These are phyloP conservation scores for Suillus discolor DNA, from an alignment of 768 basidiomycete genomes.

Conservation along the genomic window DNA sequence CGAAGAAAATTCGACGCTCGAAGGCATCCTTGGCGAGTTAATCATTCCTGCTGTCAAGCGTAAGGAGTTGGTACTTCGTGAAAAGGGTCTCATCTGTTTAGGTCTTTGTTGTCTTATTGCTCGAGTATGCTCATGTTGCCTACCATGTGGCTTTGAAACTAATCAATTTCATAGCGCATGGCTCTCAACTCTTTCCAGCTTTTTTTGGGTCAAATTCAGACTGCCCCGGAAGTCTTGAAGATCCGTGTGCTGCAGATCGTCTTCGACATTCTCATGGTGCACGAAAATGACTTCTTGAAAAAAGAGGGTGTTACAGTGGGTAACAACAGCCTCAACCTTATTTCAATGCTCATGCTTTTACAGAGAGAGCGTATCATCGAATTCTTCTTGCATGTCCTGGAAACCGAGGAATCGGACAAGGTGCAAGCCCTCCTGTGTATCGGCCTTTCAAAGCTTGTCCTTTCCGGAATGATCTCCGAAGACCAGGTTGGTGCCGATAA, in stretches of 20 bases:
- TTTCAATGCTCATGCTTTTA: neutral
- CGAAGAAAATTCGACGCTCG: slow-evolving; percentile 70
- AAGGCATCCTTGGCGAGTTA: slow-evolving; percentile 73
- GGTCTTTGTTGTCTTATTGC: slow-evolving; percentile 81
- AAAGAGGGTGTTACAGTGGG: slow-evolving; percentile 38
- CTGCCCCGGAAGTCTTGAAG: slow-evolving; percentile 65
- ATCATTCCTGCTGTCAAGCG: slow-evolving; percentile 90
- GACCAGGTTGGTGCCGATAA: slow-evolving; percentile 51
- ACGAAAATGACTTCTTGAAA: slow-evolving; percentile 67
- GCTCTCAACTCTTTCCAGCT: slow-evolving; percentile 66
- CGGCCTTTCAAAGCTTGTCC: slow-evolving; percentile 85
- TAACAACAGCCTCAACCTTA: neutral
- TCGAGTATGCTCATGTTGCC: slow-evolving; percentile 22
- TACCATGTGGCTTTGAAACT: neutral
- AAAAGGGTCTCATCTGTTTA: slow-evolving; percentile 68
- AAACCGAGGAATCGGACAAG: slow-evolving; percentile 56
- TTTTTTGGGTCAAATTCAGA: slow-evolving; percentile 75
- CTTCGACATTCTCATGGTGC: slow-evolving; percentile 87
- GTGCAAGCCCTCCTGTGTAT: slow-evolving; percentile 74
- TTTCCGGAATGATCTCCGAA: slow-evolving; percentile 75
- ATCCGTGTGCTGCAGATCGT: slow-evolving; percentile 74
- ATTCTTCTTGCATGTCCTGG: slow-evolving; percentile 58
- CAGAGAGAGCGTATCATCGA: slow-evolving; percentile 65
- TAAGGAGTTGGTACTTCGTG: slow-evolving; percentile 71
- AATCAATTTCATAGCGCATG: slow-evolving; percentile 25